A percentile compares a stretch with the other conserved stretches of the same genome.
Evolutionary conservation across 192 early-diverging fungal species (phyloP).

Genomic region (Funneliformis mosseae): DNA sequence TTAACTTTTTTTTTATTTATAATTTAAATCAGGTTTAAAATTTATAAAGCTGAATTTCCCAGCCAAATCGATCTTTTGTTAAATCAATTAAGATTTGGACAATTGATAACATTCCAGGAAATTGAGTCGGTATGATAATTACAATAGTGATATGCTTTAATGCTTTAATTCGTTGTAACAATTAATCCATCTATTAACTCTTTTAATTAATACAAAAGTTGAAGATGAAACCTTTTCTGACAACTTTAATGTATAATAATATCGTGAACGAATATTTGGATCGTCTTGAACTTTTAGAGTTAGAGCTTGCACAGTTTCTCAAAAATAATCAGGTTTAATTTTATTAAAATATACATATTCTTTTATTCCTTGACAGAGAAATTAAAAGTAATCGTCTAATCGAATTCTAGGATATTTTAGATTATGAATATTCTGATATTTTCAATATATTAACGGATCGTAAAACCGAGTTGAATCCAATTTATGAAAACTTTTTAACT

Average conservation of each 20-base stretch:
- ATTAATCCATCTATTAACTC: not conserved
- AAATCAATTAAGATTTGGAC: constrained; percentile 4
- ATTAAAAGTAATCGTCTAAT: not conserved
- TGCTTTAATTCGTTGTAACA: not conserved
- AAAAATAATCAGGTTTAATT: not conserved
- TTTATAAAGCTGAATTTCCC: constrained; percentile 4
- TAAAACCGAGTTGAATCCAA: not conserved
- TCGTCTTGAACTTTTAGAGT: not conserved
- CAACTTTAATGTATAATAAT: constrained; percentile 11
- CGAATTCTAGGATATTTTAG: not conserved
- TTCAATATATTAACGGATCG: not conserved
- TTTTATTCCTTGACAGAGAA: not conserved
- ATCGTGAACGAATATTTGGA: not conserved
- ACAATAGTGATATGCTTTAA: too few relatives aligned
- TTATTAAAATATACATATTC: not conserved
- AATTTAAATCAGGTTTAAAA: not conserved
- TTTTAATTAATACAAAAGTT: not conserved
- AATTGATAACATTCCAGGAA: constrained; percentile 11
- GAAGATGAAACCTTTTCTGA: not conserved
- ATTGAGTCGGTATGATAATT: not conserved
- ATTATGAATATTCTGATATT: not conserved
- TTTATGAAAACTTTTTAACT: not conserved
- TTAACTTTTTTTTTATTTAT: not conserved
- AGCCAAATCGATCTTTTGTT: not conserved
- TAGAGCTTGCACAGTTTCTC: not conserved